Conservation (phyloP, 768 basidiomycete species). For the Sutorius australiensis region DNA sequence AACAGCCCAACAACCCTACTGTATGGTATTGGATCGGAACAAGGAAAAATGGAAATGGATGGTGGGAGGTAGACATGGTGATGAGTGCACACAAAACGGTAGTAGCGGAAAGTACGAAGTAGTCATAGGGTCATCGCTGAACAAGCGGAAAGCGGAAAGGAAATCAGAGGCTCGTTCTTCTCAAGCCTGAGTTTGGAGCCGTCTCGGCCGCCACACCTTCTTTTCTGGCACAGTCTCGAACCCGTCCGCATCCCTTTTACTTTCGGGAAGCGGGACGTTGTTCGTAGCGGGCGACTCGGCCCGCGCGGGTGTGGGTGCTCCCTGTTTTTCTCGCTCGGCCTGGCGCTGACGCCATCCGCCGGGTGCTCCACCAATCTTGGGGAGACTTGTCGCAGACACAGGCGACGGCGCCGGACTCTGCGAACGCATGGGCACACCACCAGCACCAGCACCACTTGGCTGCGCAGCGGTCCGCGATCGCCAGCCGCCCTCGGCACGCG, state of each 20-base stretch:
- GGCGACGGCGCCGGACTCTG: slow-evolving; percentile 51
- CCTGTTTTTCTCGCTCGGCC: not conserved
- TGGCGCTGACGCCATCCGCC: slow-evolving; percentile 56
- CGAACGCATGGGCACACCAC: not conserved
- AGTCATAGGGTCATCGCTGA: not conserved
- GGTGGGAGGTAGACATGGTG: not conserved
- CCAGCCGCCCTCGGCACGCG: slow-evolving; percentile 20
- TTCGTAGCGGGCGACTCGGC: slow-evolving; percentile 10
- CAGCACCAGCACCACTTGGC: slow-evolving; percentile 13
- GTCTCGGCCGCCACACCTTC: slow-evolving; percentile 23
- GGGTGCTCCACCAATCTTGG: slow-evolving; percentile 35
- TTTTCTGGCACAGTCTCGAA: slow-evolving; percentile 55
- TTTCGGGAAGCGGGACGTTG: slow-evolving; percentile 36
- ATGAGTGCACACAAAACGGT: not conserved
- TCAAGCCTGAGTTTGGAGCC: slow-evolving; percentile 10
- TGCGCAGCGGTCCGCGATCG: slow-evolving; percentile 19
- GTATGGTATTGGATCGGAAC: slow-evolving; percentile 9
- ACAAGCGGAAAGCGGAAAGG: not conserved
- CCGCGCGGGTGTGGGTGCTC: not conserved
- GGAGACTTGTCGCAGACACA: slow-evolving; percentile 25
- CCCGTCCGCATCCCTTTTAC: slow-evolving; percentile 60
- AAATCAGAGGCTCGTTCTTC: not conserved
- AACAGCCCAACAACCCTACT: not conserved
- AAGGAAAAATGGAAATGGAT: not conserved
- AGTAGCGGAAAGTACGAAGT: not conserved